Conservation (phyloP, 768 basidiomycete genomes). For the Myochromella boudieri region DNA sequence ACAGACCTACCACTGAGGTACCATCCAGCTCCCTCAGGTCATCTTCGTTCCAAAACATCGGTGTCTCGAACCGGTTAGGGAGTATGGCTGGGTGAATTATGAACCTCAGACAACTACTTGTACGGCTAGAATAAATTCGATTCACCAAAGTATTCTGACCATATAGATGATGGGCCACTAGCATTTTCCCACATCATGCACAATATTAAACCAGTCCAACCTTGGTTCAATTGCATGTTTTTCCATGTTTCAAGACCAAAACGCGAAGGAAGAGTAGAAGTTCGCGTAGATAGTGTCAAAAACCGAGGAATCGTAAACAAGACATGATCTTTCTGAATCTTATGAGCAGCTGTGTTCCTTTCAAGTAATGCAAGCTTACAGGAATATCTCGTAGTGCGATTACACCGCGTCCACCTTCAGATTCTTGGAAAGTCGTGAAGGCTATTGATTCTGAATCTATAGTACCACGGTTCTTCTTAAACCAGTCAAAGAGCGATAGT, state of each 20-base stretch:
- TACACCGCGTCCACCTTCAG: constrained; percentile 69
- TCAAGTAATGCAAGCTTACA: constrained; percentile 35
- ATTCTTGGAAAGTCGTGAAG: constrained; percentile 42
- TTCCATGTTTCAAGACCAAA: constrained; percentile 71
- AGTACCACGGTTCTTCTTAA: constrained; percentile 46
- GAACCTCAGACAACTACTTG: background rate
- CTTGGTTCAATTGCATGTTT: constrained; percentile 51
- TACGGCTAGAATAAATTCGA: background rate
- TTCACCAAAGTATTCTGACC: constrained; percentile 74
- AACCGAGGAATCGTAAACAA: constrained; percentile 82
- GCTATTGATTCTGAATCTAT: constrained; percentile 50
- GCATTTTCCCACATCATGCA: constrained; percentile 96
- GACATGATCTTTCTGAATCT: constrained; percentile 61
- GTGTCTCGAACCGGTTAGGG: constrained; percentile 77
- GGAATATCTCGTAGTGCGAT: constrained; percentile 74
- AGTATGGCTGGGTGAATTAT: constrained; percentile 52
- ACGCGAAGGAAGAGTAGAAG: constrained; percentile 59
- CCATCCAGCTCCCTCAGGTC: constrained; percentile 78
- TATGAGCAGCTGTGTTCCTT: background rate
- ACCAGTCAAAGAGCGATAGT: constrained; percentile 44
- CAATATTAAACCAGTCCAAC: constrained; percentile 89
- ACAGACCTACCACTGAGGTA: constrained; percentile 83
- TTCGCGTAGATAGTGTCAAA: constrained; percentile 76
- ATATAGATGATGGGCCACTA: constrained; percentile 57
- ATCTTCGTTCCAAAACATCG: constrained; percentile 88